Evolutionary conservation across 139 green algal genomes (phyloP), one percentile per base, ranked within the genome.

Genomic region (Micromonas pusilla): DNA sequence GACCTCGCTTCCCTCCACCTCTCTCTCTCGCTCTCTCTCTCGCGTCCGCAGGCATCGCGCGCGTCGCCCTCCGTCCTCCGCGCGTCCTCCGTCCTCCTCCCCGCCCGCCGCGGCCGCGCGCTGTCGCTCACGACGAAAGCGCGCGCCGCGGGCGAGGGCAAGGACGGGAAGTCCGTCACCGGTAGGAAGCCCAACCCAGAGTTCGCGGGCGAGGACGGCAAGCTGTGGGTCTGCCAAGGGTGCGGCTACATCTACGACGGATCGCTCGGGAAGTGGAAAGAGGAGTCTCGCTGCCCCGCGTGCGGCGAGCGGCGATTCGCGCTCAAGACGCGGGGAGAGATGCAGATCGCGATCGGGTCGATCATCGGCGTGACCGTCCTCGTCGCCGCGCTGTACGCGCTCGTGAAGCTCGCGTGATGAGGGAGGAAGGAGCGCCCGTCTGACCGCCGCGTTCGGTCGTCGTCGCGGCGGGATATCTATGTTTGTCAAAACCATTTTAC

Each of bases 281-380:
- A 75, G 38, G 37, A 63, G 2, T 62, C 60, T 34, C 37, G 68
- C 31, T 75, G 68, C 36, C 68, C 68, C 2, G 37, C 37, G 68
- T 75, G 68, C 68, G 68, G 68, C 30, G 68, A 75, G 26, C 36
- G 72, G 62, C 72, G 72, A 70, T 78, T 71, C 16, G 72, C 72
- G 72, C 33, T 78, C 5, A 78, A 78, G 53, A 28, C 52, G 23
- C 31, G 4, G 19, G 52, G 38, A 20, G 57, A 78, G 33, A 39
- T 71, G 72, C 4, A 28, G 0, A 32, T 70, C 4, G 53, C 54
- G 52, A 70, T 78, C 33, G 36, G 21, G 21, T n/a, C 30, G 32
- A 25, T 78, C 30, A 28, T 28, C 53, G 34, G 25, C 39, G 13
- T 6, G 19, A 36, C 36, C 5, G 23, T 52, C 30, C 26, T 75